Base-by-base conservation (phyloP, 2,329 filamentous ascomycete genomes). In the Daldinia eschscholtzii region DNA sequence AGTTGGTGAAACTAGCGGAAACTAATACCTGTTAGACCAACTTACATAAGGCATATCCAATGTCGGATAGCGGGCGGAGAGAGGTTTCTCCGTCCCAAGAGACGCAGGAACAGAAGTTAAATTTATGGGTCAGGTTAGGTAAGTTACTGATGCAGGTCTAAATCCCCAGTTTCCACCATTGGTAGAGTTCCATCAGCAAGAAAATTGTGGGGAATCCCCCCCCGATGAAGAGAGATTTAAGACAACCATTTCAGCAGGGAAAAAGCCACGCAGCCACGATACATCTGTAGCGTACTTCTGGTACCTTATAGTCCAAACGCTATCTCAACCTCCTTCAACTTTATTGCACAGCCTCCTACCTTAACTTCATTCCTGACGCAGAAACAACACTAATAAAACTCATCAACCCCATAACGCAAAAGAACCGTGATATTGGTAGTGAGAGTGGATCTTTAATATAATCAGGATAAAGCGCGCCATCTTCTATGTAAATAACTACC, bases 81-180 rank as follows among this genome's bases (percentile, higher is more conserved):
- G 28, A 61, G 30, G 33, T 28, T 52, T 30, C 26, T 37, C 13
- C 28, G 28, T 52, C 37, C 35, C 46, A 4, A 37, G 7, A 23
- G 37, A 61, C 37, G 58, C 58, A 61, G 64, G 64, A 61, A 66
- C 64, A 46, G 28, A 65, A 61, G 39, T 55, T 57, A 60, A 46
- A 61, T 61, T 61, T 35, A 59, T 41, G 64, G 56, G 58, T 62
- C 12, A 60, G 23, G 46, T 50, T 50, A 50, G 46, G 46, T 50
- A 46, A 62, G 44, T 46, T 42, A 18, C 9, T 6, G 13, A n/a
- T 42, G 15, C 35, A 41, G 53, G 28, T 58, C 61, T 20, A 28
- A 18, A 58, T 33, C 57, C 61, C 65, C 65, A 55, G 65, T 39
- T 35, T 26, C 63, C 63, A 33, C 63, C 57, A 52, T 52, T 52